Conservation (phyloP, 495 filamentous ascomycete species). For the Penicillium turbatum region DNA sequence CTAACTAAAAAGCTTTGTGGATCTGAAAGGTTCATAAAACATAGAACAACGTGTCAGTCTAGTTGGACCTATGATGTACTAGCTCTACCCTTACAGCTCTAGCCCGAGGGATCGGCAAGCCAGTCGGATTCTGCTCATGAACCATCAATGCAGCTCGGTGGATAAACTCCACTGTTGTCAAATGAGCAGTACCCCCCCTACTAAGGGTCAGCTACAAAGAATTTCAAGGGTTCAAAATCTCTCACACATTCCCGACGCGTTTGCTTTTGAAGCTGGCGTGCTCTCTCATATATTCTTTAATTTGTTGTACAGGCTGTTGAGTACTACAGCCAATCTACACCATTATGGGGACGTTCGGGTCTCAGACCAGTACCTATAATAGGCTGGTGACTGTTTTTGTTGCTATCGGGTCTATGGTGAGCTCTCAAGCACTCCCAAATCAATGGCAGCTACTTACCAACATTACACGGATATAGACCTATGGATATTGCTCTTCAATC, state of each 20-base stretch:
- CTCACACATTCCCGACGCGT: neutral
- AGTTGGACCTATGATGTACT: no score
- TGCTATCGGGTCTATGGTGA: slow-evolving; percentile 37
- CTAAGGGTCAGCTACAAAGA: slow-evolving; percentile 1
- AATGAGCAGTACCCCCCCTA: slow-evolving; percentile 3
- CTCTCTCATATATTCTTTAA: neutral
- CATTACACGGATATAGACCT: slow-evolving; percentile 26
- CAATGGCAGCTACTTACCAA: neutral
- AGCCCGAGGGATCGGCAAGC: slow-evolving; percentile 3
- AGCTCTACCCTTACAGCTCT: no score
- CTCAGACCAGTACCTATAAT: slow-evolving; percentile 34
- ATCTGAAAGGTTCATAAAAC: no score
- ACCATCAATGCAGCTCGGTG: slow-evolving; percentile 7
- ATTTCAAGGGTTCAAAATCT: neutral
- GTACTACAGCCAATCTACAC: neutral
- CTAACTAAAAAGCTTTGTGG: neutral
- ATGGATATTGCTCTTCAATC: slow-evolving; percentile 47
- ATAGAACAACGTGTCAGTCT: no score
- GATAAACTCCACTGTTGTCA: slow-evolving; percentile 8
- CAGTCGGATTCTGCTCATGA: neutral
- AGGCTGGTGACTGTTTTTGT: slow-evolving; percentile 35
- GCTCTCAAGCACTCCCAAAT: neutral
- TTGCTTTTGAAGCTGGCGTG: neutral
- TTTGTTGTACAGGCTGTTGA: neutral
- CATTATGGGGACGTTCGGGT: slow-evolving; percentile 14